phyloP scores from a whole-genome alignment of 768 basidiomycete genomes.

The Lactifluus volemus region DNA sequence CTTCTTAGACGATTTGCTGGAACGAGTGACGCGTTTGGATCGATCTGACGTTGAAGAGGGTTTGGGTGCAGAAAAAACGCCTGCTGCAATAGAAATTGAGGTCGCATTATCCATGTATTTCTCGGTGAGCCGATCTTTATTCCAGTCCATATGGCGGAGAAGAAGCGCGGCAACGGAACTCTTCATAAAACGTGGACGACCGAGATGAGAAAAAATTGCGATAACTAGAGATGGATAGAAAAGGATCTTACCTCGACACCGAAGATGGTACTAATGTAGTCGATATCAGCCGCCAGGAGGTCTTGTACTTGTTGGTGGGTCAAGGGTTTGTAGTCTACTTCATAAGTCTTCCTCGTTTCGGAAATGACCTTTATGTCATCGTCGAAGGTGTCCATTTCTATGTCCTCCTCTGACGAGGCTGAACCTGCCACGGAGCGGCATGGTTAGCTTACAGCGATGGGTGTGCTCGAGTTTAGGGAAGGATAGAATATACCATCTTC shows the following conservation, averaged over 20 bases:
- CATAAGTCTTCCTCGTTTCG: slow-evolving; percentile 61
- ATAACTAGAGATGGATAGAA: background rate
- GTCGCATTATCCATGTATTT: slow-evolving; percentile 93
- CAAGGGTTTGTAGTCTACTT: slow-evolving; percentile 77
- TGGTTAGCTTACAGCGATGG: slow-evolving; percentile 19
- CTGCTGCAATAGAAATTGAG: slow-evolving; percentile 63
- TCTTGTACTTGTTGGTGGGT: slow-evolving; percentile 65
- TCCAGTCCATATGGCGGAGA: slow-evolving; percentile 83
- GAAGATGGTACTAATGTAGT: slow-evolving; percentile 81
- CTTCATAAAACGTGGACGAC: slow-evolving; percentile 31
- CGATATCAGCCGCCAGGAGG: slow-evolving; percentile 69
- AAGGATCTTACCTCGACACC: slow-evolving; percentile 71
- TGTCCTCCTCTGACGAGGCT: slow-evolving; percentile 47
- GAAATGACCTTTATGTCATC: slow-evolving; percentile 54
- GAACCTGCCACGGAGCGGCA: slow-evolving; percentile 28
- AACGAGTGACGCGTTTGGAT: slow-evolving; percentile 27
- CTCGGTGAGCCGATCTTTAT: slow-evolving; percentile 92
- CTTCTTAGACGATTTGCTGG: slow-evolving; percentile 21
- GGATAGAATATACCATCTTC: slow-evolving; percentile 39
- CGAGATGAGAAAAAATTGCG: background rate
- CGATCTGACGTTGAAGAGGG: slow-evolving; percentile 25
- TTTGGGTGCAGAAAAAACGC: slow-evolving; percentile 45
- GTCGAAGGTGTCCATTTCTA: slow-evolving; percentile 58
- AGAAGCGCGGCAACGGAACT: slow-evolving; percentile 62
- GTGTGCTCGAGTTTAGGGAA: slow-evolving; percentile 7